Evolutionary conservation across 208 protist species (phyloP).

Genomic region (Porcisia deanei): DNA sequence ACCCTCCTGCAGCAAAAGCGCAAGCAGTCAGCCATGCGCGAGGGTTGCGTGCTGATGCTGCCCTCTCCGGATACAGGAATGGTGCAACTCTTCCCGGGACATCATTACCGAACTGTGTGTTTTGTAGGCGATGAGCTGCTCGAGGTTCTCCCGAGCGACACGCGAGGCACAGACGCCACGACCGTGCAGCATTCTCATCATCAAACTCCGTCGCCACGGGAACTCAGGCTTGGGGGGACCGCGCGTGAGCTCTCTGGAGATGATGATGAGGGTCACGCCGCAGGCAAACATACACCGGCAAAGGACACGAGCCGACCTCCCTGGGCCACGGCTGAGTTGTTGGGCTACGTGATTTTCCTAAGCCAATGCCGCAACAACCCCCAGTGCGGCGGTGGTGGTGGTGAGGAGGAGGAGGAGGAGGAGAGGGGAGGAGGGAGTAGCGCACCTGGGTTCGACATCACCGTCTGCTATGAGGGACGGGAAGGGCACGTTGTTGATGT

Average conservation of each 20-base stretch:
- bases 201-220: not conserved
- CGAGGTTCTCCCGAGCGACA: constrained; percentile 25
- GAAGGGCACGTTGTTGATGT: not conserved
- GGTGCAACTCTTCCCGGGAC: constrained; percentile 42
- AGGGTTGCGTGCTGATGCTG: constrained; percentile 47
- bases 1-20: constrained; percentile 13
- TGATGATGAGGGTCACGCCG: not conserved
- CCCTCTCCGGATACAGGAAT: constrained; percentile 50
- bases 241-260: not conserved
- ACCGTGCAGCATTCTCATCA: not conserved
- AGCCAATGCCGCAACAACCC: constrained; percentile 7
- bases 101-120: constrained; percentile 60
- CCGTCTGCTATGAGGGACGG: not conserved
- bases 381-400: not conserved
- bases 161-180: not conserved
- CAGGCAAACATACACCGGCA: not conserved
- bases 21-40: not conserved
- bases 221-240: not conserved
- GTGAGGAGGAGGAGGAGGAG: not conserved
- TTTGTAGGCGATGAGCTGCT: constrained; percentile 71
- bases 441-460: not conserved
- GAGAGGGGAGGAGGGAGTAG: too few species aligned
- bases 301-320: not conserved
- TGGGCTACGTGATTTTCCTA: constrained; percentile 7
- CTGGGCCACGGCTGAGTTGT: constrained; percentile 8